Conservation (phyloP, 257 asterid species). For the Eucommia ulmoides region DNA sequence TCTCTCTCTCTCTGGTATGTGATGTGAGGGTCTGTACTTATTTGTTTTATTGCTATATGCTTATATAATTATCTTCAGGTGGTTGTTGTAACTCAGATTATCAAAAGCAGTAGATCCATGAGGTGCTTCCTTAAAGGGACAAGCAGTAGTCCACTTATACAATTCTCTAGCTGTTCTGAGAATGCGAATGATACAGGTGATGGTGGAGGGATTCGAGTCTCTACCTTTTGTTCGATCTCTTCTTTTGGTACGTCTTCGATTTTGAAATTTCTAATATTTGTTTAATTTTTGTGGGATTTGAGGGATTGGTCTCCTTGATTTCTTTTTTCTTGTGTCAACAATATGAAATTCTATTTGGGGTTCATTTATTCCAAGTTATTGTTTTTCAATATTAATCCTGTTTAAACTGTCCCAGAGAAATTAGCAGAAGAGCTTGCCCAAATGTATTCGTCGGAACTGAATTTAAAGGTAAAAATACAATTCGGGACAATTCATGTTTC, state of each 20-base stretch:
- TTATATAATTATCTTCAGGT: conserved; percentile 28
- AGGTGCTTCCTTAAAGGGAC: conserved; percentile 48
- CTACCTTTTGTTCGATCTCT: conserved; percentile 46
- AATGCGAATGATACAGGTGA: conserved; percentile 46
- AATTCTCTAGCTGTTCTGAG: conserved; percentile 43
- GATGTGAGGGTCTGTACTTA: neutral
- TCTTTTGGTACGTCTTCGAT: conserved; percentile 51
- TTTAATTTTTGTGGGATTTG: no score
- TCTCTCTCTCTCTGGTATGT: conserved; percentile 6
- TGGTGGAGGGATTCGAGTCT: conserved; percentile 64
- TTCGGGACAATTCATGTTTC: no score
- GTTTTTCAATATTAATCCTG: conserved; percentile 1
- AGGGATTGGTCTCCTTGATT: neutral
- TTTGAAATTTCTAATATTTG: no score
- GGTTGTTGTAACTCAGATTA: conserved; percentile 39
- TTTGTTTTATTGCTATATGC: conserved; percentile 3
- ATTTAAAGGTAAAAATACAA: conserved; percentile 64
- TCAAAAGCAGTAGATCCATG: conserved; percentile 45
- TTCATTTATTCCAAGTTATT: conserved; percentile 1
- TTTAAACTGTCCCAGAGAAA: conserved; percentile 40
- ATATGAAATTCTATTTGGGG: neutral
- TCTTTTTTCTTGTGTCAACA: neutral
- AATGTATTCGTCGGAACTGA: conserved; percentile 57
- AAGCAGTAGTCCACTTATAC: conserved; percentile 41
- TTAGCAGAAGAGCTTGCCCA: conserved; percentile 51